These are phyloP conservation scores for Mycena capillaripes DNA, from an alignment of 768 basidiomycete genomes.

Conservation along the genomic window DNA sequence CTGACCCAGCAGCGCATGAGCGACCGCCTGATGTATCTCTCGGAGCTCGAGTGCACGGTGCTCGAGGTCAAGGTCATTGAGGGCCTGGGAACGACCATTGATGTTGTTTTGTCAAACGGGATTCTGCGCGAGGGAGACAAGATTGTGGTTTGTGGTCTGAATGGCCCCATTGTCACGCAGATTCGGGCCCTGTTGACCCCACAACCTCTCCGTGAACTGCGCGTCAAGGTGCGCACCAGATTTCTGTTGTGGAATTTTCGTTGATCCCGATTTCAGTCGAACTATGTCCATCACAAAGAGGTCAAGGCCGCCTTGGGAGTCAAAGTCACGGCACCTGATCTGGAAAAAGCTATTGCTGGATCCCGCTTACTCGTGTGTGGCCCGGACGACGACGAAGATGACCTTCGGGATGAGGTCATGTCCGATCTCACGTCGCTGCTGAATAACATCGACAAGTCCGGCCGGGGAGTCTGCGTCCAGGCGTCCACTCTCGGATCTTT, in stretches of 20 bases:
- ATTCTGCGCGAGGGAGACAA: slow-evolving; percentile 91
- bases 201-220: slow-evolving; percentile 94
- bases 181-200: slow-evolving; percentile 95
- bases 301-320: slow-evolving; percentile 98
- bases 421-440: slow-evolving; percentile 91
- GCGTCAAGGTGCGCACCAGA: slow-evolving; percentile 82
- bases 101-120: slow-evolving; percentile 96
- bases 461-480: slow-evolving; percentile 97
- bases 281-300: slow-evolving; percentile 97
- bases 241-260: slow-evolving; percentile 25
- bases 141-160: slow-evolving; percentile 96
- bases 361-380: slow-evolving; percentile 93
- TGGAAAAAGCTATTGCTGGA: slow-evolving; percentile 98
- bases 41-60: slow-evolving; percentile 97
- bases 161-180: slow-evolving; percentile 97
- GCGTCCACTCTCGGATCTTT: slow-evolving; percentile 97
- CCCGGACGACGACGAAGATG: slow-evolving; percentile 97
- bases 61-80: slow-evolving; percentile 99
- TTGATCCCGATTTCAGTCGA: slow-evolving; percentile 69
- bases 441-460: slow-evolving; percentile 93
- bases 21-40: slow-evolving; percentile 97
- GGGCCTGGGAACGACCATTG: slow-evolving; percentile 97
- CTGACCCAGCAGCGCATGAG: slow-evolving; percentile 98
- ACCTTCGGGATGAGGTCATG: slow-evolving; percentile 96
- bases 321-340: slow-evolving; percentile 94